Base-by-base conservation (phyloP, 805 yeast genomes). In the Nakazawaea ishiwadae region DNA sequence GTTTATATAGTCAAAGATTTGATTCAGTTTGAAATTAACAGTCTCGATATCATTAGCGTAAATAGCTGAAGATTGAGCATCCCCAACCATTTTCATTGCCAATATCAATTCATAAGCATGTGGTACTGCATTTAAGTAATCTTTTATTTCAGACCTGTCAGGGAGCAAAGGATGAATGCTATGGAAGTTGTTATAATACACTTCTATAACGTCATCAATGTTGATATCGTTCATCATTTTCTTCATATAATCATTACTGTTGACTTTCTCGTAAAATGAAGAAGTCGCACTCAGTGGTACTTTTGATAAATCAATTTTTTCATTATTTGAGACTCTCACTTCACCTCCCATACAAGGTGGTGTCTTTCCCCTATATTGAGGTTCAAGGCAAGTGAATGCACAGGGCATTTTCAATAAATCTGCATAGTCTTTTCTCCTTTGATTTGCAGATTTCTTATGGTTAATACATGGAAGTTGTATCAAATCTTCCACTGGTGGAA, bases 121-220 rank as follows among this genome's bases (percentile, higher is more conserved):
- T 0, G 67, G 66, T 1, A 64, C 51, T 11, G 58, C 39, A 5
- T 49, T 44, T 8, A 73, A 47, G 46, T 60, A 73, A 1, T 51
- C 46, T 10, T 52, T 34, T 5, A 73, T 58, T 21, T 69, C 62
- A 7, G 50, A 48, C 27, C 54, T 40, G 3, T 66, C 63, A 0
- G 80, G 78, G 42, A 74, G 53, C 23, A 74, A 58, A 1, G 80
- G 80, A 49, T 74, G 79, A 3, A 67, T 50, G 18, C 47, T 45
- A 45, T 74, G 73, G 46, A 71, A 68, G 21, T 48, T 48, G 2
- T 51, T 42, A 45, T 69, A 73, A 45, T 65, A 73, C 3, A 53
- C 45, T 17, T 54, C 48, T 6, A 58, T 44, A 9, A 63, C 51
- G 4, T 56, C 42, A 5, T 53, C 52, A 5, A 56, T 37, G 26